These are phyloP conservation scores for Hypoxylon sp. DNA, from an alignment of 2,329 filamentous ascomycete genomes.

Conservation along the genomic window DNA sequence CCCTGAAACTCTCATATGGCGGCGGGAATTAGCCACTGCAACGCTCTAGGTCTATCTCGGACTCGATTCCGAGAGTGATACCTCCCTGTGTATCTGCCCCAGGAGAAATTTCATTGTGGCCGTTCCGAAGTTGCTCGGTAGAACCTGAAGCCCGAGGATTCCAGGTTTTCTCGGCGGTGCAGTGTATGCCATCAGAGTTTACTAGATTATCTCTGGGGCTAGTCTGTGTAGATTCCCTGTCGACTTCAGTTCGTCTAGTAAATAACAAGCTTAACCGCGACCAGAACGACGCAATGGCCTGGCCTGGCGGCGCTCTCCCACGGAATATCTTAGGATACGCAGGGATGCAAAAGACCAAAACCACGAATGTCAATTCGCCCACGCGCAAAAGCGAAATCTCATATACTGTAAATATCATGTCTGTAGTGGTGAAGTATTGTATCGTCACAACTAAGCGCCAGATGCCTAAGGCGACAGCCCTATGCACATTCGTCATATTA, in stretches of 20 bases:
- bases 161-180: neutral
- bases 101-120: neutral
- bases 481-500: neutral
- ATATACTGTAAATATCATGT: neutral
- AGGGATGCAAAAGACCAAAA: slow-evolving; percentile 8
- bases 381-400: neutral
- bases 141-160: neutral
- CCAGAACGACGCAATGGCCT: neutral
- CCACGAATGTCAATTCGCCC: neutral
- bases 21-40: neutral
- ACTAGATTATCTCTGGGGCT: neutral
- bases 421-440: neutral
- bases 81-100: neutral
- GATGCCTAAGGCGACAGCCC: neutral
- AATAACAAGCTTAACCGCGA: neutral
- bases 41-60: neutral
- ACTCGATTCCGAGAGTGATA: neutral
- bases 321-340: neutral
- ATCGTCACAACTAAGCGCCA: neutral
- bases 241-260: neutral
- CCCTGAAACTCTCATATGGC: neutral
- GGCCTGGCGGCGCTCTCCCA: neutral
- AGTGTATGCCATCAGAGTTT: neutral
- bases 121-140: neutral
- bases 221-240: neutral